Percentiles rank a stretch among this genome's conserved stretches.
Conservation (phyloP, 1,139 yeast genomes). For the Citeromyces siamensis region DNA sequence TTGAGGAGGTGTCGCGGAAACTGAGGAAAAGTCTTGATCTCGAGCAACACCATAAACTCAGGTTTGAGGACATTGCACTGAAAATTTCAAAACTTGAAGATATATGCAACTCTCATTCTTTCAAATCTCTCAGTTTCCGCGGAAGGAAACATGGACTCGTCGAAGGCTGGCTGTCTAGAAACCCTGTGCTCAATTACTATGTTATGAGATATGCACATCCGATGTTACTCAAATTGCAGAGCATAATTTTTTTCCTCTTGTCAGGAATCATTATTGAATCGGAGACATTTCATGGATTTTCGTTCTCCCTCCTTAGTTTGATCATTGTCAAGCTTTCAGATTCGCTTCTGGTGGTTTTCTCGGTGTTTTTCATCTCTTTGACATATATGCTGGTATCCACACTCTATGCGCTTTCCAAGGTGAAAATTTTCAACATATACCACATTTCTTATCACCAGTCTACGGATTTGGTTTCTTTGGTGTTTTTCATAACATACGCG, state of each 20-base stretch:
- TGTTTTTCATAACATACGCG: conserved; percentile 72
- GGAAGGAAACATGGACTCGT: conserved; percentile 16
- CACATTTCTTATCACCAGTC: conserved; percentile 52
- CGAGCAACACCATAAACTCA: conserved; percentile 2
- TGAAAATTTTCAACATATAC: conserved; percentile 64
- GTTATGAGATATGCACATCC: conserved; percentile 35
- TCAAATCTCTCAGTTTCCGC: conserved; percentile 22
- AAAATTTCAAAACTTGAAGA: conserved; percentile 30
- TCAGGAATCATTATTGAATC: conserved; percentile 55
- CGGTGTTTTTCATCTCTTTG: conserved; percentile 29
- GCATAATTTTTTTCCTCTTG: conserved; percentile 27
- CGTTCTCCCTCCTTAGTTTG: conserved; percentile 29
- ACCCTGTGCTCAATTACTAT: conserved; percentile 25
- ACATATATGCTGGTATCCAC: conserved; percentile 61
- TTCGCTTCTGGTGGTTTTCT: conserved; percentile 19
- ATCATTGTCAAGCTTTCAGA: conserved; percentile 9
- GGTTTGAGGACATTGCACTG: not conserved
- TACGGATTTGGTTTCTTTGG: conserved; percentile 63
- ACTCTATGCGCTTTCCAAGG: conserved; percentile 50
- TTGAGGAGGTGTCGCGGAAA: not conserved
- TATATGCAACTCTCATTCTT: conserved; percentile 23
- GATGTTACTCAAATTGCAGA: conserved; percentile 24
- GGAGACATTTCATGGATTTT: conserved; percentile 62
- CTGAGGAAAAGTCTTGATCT: not conserved
- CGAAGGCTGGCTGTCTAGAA: conserved; percentile 15